These are phyloP conservation scores for Epichloe brachyelytri DNA, from an alignment of 2,329 filamentous ascomycete genomes.

Conservation along the genomic window DNA sequence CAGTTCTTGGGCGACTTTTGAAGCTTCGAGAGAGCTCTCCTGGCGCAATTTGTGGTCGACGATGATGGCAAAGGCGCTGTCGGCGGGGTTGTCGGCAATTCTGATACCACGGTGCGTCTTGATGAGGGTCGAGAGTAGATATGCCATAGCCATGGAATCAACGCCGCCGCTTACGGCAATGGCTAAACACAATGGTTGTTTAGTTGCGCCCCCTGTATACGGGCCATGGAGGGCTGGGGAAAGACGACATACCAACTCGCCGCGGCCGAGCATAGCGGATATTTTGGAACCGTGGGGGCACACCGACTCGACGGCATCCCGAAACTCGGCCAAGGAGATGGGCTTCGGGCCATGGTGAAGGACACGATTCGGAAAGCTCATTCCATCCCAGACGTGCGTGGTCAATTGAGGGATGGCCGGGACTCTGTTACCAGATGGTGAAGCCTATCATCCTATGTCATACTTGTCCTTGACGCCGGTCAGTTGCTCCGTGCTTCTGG, in stretches of 20 bases:
- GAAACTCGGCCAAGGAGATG: slow-evolving; percentile 24
- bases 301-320: slow-evolving; percentile 35
- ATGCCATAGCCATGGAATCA: slow-evolving; percentile 94
- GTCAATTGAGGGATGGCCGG: too few species aligned
- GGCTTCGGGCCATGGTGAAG: slow-evolving; percentile 26
- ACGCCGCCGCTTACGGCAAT: slow-evolving; percentile 85
- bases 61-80: slow-evolving; percentile 32
- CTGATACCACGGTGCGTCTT: slow-evolving; percentile 19
- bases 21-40: slow-evolving; percentile 40
- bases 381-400: slow-evolving; percentile 16
- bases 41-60: slow-evolving; percentile 46
- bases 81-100: slow-evolving; percentile 33
- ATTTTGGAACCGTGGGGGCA: slow-evolving; percentile 36
- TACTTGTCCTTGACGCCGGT: too few species aligned
- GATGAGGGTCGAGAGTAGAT: slow-evolving; percentile 46
- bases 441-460: too few species aligned
- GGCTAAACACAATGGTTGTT: slow-evolving; percentile 27
- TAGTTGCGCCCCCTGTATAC: not conserved
- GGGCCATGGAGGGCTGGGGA: not conserved
- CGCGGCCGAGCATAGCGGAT: slow-evolving; percentile 21
- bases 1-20: slow-evolving; percentile 28
- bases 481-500: too few species aligned
- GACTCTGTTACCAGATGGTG: too few species aligned
- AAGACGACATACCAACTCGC: slow-evolving; percentile 27
- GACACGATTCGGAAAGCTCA: slow-evolving; percentile 20